Evolutionary conservation across 805 yeast genomes (phyloP), one percentile per base, ranked within the genome.

Genomic region (Yarrowia sp.): DNA sequence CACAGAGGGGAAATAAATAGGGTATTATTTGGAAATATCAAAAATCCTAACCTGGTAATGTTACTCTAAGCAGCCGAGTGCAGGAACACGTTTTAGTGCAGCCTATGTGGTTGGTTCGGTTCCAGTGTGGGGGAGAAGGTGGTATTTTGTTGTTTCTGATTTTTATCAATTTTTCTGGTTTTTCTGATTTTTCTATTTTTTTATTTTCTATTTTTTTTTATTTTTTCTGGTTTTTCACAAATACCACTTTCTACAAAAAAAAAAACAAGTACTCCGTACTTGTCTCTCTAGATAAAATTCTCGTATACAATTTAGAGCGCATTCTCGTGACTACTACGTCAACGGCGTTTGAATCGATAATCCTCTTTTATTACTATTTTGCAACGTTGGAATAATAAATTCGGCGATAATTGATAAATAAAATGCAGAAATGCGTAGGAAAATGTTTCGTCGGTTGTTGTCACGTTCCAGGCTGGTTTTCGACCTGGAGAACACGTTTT

Each of bases 61-160:
- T 52, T 38, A 19, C 58, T 19, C 13, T 17, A 52, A 36, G 33
- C 58, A 38, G 34, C 34, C 43, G 14, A 52, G 58, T 52, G 58
- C 58, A 38, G 43, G 58, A 52, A 38, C 58, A 52, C 58, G 58
- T 52, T 52, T 52, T 52, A 52, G 34, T 19, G 43, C 34, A 38
- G 58, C 8, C 56, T 36, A 52, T 52, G 9, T 52, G 56, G 56
- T 52, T 52, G 56, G 56, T 52, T 47, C 36, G 49, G 49, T 7
- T 44, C 47, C 30, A 24, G 30, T 24, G 30, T 24, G 30, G 30
- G 30, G n/a, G 30, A 5, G 30, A 2, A 0, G 30, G 30, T 24
- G 30, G 30, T 5, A 39, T 12, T 39, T 39, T 39, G 4, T 2
- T 40, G n/a, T 42, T 42, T 10, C 10, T 12, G 13, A 9, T 17